A percentile compares a stretch with the other conserved stretches of the same genome.
Conservation (phyloP, 257 asterid genomes). For the Henckelia pumila region DNA sequence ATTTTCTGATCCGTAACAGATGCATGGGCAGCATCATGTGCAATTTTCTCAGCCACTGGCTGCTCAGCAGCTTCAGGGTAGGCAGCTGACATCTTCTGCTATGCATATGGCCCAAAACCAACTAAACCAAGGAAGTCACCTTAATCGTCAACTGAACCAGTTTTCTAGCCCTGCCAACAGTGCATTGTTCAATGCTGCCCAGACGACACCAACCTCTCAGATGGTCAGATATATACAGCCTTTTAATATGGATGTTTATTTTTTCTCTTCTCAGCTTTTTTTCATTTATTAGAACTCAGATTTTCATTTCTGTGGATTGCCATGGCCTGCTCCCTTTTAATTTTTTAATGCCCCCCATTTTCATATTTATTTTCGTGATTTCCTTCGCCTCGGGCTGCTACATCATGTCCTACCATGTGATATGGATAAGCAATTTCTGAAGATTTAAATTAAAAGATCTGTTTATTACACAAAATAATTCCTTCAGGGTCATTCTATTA, state of each 20-base stretch:
- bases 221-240: constrained; percentile 51
- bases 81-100: constrained; percentile 78
- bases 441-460: not conserved
- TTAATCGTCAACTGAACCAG: constrained; percentile 84
- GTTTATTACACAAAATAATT: not conserved
- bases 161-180: constrained; percentile 79
- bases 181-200: constrained; percentile 89
- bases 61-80: constrained; percentile 75
- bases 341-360: constrained; percentile 1
- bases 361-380: not conserved
- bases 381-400: not conserved
- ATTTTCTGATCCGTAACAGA: constrained; percentile 34
- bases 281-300: not conserved
- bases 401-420: not conserved
- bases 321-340: constrained; percentile 8
- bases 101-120: constrained; percentile 79
- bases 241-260: constrained; percentile 7
- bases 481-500: not conserved
- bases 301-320: not conserved
- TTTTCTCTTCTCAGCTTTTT: constrained; percentile 1
- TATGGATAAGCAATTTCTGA: not conserved
- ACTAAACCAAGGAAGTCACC: constrained; percentile 85
- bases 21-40: constrained; percentile 87
- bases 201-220: constrained; percentile 73
- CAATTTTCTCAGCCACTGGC: constrained; percentile 86